These are phyloP conservation scores for Bryum argenteum DNA, from an alignment of 225 moss, liverwort and hornwort species.

Conservation along the genomic window DNA sequence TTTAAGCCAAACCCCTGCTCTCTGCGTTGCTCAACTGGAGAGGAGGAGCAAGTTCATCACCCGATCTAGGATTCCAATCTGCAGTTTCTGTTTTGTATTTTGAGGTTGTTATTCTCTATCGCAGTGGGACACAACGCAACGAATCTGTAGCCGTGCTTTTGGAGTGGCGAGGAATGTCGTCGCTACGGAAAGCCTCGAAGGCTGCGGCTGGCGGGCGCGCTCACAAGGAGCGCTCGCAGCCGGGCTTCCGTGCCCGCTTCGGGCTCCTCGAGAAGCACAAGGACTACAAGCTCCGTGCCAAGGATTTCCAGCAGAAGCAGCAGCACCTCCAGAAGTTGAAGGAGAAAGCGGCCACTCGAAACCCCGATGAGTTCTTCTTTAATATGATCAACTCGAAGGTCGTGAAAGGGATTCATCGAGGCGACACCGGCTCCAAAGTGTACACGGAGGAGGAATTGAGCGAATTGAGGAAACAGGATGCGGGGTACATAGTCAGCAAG, in stretches of 20 bases:
- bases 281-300: slow-evolving; percentile 93
- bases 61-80: no score
- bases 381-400: slow-evolving; percentile 83
- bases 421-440: slow-evolving; percentile 49
- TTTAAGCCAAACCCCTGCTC: no score
- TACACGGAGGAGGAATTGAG: slow-evolving; percentile 75
- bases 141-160: no score
- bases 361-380: slow-evolving; percentile 96
- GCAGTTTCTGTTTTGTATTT: no score
- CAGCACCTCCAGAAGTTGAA: slow-evolving; percentile 61
- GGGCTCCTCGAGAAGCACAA: slow-evolving; percentile 98
- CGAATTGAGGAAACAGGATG: slow-evolving; percentile 79
- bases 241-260: slow-evolving; percentile 65
- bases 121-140: no score
- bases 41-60: no score
- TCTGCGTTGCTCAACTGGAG: no score
- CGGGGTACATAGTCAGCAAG: slow-evolving; percentile 69
- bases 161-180: slow-evolving; percentile 47
- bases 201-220: slow-evolving; percentile 72
- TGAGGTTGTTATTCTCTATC: no score
- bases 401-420: slow-evolving; percentile 75
- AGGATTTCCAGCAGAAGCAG: slow-evolving; percentile 93
- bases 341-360: slow-evolving; percentile 84
- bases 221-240: slow-evolving; percentile 97
- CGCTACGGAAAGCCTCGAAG: slow-evolving; percentile 79